Conservation (phyloP, 2,329 filamentous ascomycete genomes). For the Fulvia fulva region DNA sequence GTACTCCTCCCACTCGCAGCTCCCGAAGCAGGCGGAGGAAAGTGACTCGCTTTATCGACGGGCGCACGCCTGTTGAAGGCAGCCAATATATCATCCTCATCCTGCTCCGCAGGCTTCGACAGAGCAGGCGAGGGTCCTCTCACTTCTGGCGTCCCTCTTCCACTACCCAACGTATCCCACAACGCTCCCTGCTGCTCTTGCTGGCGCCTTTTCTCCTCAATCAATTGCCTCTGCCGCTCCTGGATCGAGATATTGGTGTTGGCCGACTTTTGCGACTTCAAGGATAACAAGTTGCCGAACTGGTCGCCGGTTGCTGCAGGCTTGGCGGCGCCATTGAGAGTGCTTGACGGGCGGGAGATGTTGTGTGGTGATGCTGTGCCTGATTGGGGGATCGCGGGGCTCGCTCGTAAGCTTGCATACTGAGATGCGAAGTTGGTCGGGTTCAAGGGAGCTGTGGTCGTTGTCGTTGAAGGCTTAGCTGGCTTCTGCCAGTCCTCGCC, state of each 20-base stretch:
- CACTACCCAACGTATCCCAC: constrained; percentile 72
- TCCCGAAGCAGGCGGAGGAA: constrained; percentile 44
- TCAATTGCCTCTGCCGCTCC: constrained; percentile 64
- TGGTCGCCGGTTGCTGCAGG: constrained; percentile 58
- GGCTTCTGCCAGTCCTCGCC: constrained; percentile 46
- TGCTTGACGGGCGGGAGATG: constrained; percentile 39
- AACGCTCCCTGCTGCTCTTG: constrained; percentile 69
- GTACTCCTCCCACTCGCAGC: constrained; percentile 40
- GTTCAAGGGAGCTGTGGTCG: constrained; percentile 15
- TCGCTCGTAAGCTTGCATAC: constrained; percentile 35
- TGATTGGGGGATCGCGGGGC: constrained; percentile 39
- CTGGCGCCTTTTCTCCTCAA: constrained; percentile 73
- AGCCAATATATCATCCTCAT: constrained; percentile 58
- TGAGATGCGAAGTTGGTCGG: constrained; percentile 27
- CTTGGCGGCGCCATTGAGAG: constrained; percentile 46
- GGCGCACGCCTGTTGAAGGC: constrained; percentile 58
- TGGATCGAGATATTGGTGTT: constrained; percentile 66
- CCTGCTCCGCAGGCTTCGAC: constrained; percentile 23
- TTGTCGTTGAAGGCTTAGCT: constrained; percentile 23
- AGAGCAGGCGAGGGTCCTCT: constrained; percentile 22
- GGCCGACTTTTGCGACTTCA: constrained; percentile 55
- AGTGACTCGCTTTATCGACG: constrained; percentile 58
- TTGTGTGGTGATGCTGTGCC: constrained; percentile 28
- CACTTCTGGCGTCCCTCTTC: constrained; percentile 42
- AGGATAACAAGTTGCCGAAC: constrained; percentile 71